phyloP scores from a whole-genome alignment of 2,329 filamentous ascomycete genomes.

The Thielaviopsis punctulata region DNA sequence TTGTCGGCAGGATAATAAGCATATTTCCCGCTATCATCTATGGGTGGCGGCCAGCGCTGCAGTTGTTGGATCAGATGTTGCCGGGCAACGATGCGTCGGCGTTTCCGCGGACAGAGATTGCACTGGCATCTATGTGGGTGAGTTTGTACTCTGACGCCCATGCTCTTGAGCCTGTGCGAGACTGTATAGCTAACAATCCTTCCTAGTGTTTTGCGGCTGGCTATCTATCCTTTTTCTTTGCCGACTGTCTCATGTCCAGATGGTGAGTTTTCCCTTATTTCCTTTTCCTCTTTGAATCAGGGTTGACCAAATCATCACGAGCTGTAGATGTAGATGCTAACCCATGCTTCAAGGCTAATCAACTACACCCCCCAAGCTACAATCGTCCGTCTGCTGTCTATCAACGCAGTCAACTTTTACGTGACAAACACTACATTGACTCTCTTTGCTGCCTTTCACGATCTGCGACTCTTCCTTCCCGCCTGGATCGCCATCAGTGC shows the following conservation, averaged over 20 bases:
- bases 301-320: too few species aligned
- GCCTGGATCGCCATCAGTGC: slow-evolving; percentile 67
- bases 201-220: slow-evolving; percentile 55
- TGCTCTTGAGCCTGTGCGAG: not conserved
- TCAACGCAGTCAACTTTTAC: slow-evolving; percentile 58
- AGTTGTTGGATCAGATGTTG: slow-evolving; percentile 48
- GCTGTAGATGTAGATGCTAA: not conserved
- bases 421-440: slow-evolving; percentile 56
- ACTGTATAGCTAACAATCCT: not conserved
- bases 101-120: slow-evolving; percentile 45
- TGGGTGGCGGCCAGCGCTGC: slow-evolving; percentile 51
- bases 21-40: slow-evolving; percentile 55
- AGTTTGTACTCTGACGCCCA: slow-evolving; percentile 17
- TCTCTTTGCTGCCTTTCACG: slow-evolving; percentile 50
- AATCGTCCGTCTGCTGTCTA: slow-evolving; percentile 60
- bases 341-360: slow-evolving; percentile 44
- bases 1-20: slow-evolving; percentile 55
- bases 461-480: slow-evolving; percentile 53
- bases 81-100: slow-evolving; percentile 16
- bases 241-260: slow-evolving; percentile 69
- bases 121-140: slow-evolving; percentile 60
- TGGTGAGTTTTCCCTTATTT: slow-evolving; percentile 33
- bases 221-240: slow-evolving; percentile 69
- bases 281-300: too few species aligned
- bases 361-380: slow-evolving; percentile 72